Evolutionary conservation across 257 asterid genomes (phyloP).

Genomic region (Marsdenia floribunda): DNA sequence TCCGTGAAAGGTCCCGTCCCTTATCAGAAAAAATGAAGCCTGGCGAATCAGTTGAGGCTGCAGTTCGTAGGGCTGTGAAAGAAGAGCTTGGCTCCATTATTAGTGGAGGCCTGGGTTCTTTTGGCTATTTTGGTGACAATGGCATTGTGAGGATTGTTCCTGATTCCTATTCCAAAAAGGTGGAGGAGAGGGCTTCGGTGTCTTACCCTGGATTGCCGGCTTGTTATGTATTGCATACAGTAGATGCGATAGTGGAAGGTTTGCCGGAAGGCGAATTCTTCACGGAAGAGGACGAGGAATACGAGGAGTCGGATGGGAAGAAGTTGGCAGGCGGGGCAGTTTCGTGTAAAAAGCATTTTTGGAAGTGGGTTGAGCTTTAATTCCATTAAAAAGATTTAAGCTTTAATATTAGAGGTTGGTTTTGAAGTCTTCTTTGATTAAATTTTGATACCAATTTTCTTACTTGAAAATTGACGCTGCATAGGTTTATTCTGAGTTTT

Average conservation of each 20-base stretch:
- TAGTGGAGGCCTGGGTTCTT: background rate
- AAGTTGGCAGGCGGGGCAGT: slow-evolving; percentile 55
- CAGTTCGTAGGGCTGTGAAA: slow-evolving; percentile 69
- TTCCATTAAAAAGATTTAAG: slow-evolving; percentile 43
- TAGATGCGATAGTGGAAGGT: slow-evolving; percentile 72
- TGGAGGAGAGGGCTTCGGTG: slow-evolving; percentile 67
- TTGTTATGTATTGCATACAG: slow-evolving; percentile 71
- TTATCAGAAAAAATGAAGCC: slow-evolving; percentile 97
- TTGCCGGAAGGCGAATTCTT: slow-evolving; percentile 76
- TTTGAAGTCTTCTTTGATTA: slow-evolving; percentile 26
- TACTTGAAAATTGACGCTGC: background rate
- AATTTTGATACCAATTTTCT: slow-evolving; percentile 15
- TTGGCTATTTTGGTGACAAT: background rate
- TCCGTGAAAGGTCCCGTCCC: slow-evolving; percentile 63
- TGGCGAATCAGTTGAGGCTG: slow-evolving; percentile 74
- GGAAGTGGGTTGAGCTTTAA: slow-evolving; percentile 79
- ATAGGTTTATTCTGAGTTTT: background rate
- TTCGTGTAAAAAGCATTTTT: slow-evolving; percentile 78
- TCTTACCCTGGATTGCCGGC: slow-evolving; percentile 98
- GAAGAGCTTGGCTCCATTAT: slow-evolving; percentile 77
- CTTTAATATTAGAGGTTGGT: slow-evolving; percentile 35
- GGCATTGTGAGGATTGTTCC: slow-evolving; percentile 47
- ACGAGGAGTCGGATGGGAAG: slow-evolving; percentile 37
- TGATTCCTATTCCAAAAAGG: slow-evolving; percentile 62
- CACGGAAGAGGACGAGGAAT: slow-evolving; percentile 78